A percentile compares a stretch with the other conserved stretches of the same genome.
Evolutionary conservation across 1,284 basidiomycete genomes (phyloP).

Genomic region (Leccinum subrobustum): DNA sequence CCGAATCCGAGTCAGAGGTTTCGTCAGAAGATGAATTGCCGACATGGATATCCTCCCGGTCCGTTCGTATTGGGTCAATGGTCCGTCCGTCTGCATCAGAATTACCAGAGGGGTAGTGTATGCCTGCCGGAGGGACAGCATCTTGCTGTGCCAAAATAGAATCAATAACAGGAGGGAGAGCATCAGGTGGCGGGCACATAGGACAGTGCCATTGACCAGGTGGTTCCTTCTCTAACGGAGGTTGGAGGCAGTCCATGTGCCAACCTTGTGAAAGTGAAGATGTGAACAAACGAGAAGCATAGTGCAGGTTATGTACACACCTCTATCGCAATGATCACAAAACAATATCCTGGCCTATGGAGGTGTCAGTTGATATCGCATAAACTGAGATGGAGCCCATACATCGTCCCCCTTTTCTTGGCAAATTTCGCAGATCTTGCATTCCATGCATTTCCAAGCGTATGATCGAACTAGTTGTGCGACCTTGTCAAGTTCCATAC

Average conservation of each 20-base stretch:
- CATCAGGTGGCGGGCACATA: constrained; percentile 44
- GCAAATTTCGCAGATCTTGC: constrained; percentile 93
- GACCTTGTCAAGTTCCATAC: constrained; percentile 57
- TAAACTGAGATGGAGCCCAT: constrained; percentile 38
- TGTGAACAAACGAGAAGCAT: constrained; percentile 5
- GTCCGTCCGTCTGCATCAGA: constrained; percentile 8
- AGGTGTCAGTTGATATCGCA: constrained; percentile 15
- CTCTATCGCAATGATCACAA: constrained; percentile 94
- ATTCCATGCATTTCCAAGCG: constrained; percentile 89
- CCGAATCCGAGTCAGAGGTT: constrained; percentile 35
- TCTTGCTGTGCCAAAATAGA: constrained; percentile 13
- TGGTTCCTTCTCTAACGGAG: constrained; percentile 69
- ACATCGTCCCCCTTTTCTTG: constrained; percentile 87
- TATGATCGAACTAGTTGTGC: constrained; percentile 65
- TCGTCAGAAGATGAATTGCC: constrained; percentile 25
- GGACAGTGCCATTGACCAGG: constrained; percentile 79
- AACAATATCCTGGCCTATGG: constrained; percentile 80
- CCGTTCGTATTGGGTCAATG: constrained; percentile 1
- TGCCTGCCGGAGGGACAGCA: constrained; percentile 1
- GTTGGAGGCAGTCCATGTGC: constrained; percentile 87
- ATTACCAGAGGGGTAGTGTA: constrained; percentile 5
- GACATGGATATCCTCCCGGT: constrained; percentile 20
- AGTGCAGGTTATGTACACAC: constrained; percentile 36
- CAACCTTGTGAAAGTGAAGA: constrained; percentile 54
- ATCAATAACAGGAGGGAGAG: constrained; percentile 22